Conservation (phyloP, 2,329 filamentous ascomycete species). For the Bipolaris cookei region DNA sequence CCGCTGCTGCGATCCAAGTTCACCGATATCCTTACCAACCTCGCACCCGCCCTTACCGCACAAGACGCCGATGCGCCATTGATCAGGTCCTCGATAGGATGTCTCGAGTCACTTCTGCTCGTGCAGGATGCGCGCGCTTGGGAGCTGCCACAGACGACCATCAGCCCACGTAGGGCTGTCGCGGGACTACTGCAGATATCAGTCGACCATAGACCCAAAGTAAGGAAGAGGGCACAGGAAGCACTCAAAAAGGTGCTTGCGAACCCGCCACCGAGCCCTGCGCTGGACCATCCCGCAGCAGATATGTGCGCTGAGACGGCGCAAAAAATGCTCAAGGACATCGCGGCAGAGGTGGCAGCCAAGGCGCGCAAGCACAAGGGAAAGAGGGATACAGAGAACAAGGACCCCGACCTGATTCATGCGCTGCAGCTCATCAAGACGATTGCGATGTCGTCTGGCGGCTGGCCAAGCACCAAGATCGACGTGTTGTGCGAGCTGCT, state of each 20-base stretch:
- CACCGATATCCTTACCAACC: conserved; percentile 83
- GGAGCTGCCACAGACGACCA: conserved; percentile 81
- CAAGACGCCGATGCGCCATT: conserved; percentile 86
- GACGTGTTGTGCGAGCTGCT: conserved; percentile 89
- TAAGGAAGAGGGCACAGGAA: conserved; percentile 91
- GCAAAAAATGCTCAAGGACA: conserved; percentile 77
- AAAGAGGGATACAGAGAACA: conserved; percentile 61
- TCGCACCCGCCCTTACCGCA: conserved; percentile 82
- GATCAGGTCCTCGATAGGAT: conserved; percentile 86
- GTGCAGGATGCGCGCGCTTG: conserved; percentile 88
- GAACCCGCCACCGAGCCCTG: conserved; percentile 86
- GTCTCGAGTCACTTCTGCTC: conserved; percentile 86
- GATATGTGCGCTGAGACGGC: conserved; percentile 96
- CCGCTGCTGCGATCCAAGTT: conserved; percentile 93
- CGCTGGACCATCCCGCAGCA: conserved; percentile 89
- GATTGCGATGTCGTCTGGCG: conserved; percentile 82
- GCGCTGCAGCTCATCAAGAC: conserved; percentile 91
- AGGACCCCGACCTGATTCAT: conserved; percentile 88
- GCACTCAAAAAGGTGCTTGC: conserved; percentile 82
- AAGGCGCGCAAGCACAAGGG: conserved; percentile 70
- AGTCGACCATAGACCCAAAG: conserved; percentile 88
- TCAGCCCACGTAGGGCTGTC: conserved; percentile 85
- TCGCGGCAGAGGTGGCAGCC: conserved; percentile 72
- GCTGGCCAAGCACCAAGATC: conserved; percentile 96
- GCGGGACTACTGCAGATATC: conserved; percentile 84